Percentiles rank a stretch among this genome's conserved stretches.
Conservation (phyloP, 495 filamentous ascomycete genomes). For the Penicillium verhagenii region DNA sequence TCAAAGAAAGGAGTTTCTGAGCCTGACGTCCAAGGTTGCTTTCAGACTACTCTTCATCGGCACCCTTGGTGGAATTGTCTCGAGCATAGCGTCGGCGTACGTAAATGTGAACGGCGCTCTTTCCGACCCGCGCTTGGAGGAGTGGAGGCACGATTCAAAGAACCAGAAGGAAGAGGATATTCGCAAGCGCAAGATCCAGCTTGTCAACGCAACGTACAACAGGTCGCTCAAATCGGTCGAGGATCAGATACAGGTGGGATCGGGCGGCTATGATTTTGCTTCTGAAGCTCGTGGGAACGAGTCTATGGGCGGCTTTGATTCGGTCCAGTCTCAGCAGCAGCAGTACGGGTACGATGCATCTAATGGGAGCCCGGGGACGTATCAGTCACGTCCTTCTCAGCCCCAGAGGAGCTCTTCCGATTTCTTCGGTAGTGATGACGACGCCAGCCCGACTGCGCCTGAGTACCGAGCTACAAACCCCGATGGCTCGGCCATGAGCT, state of each 20-base stretch:
- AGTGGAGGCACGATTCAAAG: slow-evolving; percentile 20
- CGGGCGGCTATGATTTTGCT: not conserved
- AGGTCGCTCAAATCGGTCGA: not conserved
- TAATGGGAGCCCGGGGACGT: not conserved
- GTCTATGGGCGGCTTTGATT: not conserved
- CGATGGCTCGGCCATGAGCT: slow-evolving; percentile 25
- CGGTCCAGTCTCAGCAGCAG: not conserved
- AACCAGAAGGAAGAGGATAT: slow-evolving; percentile 23
- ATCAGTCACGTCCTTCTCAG: slow-evolving; percentile 1
- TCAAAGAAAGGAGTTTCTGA: not conserved
- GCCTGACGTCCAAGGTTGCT: not conserved
- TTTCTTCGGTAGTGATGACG: slow-evolving; percentile 35
- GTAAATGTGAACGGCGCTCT: slow-evolving; percentile 13
- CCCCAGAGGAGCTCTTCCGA: slow-evolving; percentile 5
- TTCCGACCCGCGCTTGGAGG: slow-evolving; percentile 29
- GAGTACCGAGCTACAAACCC: slow-evolving; percentile 30
- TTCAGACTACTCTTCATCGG: slow-evolving; percentile 26
- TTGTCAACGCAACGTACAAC: slow-evolving; percentile 12
- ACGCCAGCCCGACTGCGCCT: slow-evolving; percentile 40
- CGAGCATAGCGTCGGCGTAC: slow-evolving; percentile 8
- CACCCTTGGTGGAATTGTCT: slow-evolving; percentile 4
- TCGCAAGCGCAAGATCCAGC: slow-evolving; percentile 21
- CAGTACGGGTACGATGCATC: not conserved
- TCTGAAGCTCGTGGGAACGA: not conserved
- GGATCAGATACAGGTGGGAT: not conserved